Base-by-base conservation (phyloP, 2,329 filamentous ascomycete species). In the Fusarium torreyae region DNA sequence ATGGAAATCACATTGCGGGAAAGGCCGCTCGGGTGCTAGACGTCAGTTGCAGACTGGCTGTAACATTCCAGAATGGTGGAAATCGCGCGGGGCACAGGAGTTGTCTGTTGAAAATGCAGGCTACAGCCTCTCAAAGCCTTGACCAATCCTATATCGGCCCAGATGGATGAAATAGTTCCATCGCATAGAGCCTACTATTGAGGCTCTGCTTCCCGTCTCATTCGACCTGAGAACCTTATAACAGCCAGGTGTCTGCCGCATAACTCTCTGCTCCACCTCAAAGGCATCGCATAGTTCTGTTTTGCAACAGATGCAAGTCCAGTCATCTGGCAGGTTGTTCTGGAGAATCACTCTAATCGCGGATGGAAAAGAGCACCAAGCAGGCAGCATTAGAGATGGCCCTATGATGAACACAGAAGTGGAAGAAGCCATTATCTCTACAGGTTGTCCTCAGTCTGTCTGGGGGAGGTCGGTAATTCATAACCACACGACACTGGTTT, bases 91-190 rank as follows among this genome's bases (percentile, higher is more conserved):
- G 11, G 42, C 46, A 42, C 43, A 18, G 40, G 53, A 34, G 8
- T 48, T 46, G 43, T 50, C 56, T 68, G 50, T 58, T 57, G 40
- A 20, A 36, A 53, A 56, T 36, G 39, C 34, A 44, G 33, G 33
- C 20, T 53, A 43, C 54, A 40, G 36, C 44, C 28, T 38, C 38
- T 45, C 34, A 46, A 50, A 50, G 20, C 43, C 39, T 40, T 43
- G n/a, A 20, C 40, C 22, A 42, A 34, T 43, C 20, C 22, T 50
- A 15, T 49, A 24, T 45, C 61, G 45, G 53, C 24, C 17, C 33
- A 33, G 46, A 43, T 49, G 36, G 49, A 56, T 39, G 34, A 44
- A 52, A 18, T 20, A 26, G 17, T 17, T 26, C n/a, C 15, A 6
- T 31, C 38, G 15, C 20, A 36, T 40, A 24, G 14, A 18, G 18